Conservation (phyloP, 129 eudicot species). For the Glebionis coronaria region DNA sequence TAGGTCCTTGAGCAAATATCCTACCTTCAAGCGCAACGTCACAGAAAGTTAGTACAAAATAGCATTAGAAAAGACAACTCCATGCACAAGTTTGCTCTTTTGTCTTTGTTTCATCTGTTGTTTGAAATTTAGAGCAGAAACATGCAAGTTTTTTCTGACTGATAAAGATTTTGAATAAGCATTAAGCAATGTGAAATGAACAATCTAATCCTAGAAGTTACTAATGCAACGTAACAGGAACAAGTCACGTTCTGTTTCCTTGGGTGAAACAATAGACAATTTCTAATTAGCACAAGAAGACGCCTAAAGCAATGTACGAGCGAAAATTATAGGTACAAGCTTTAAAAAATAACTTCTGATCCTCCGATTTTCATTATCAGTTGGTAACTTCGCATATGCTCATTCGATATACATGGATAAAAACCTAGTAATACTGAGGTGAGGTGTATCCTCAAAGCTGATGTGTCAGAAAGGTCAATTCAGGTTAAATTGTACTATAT, state of each 20-base stretch:
- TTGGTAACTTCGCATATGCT: not conserved
- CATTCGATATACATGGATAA: not conserved
- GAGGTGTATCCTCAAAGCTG: not conserved
- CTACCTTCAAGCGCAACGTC: slow-evolving; percentile 41
- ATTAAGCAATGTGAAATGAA: not conserved
- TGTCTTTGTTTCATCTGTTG: too few species aligned
- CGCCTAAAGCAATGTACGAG: not conserved
- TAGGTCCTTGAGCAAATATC: slow-evolving; percentile 39
- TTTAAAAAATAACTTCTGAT: not conserved
- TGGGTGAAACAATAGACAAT: not conserved
- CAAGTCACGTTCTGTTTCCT: too few species aligned
- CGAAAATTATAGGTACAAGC: slow-evolving; percentile 4
- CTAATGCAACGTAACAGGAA: too few species aligned
- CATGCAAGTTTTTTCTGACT: not conserved
- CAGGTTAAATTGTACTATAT: not conserved
- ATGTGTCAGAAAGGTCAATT: not conserved
- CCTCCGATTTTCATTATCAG: not conserved
- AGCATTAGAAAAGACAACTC: too few species aligned
- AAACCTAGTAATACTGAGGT: not conserved
- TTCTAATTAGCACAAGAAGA: not conserved
- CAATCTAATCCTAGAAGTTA: not conserved
- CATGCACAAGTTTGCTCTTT: too few species aligned
- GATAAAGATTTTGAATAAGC: not conserved
- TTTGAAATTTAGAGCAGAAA: not conserved
- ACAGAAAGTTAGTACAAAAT: slow-evolving; percentile 3